Evolutionary conservation across 768 basidiomycete genomes (phyloP).

Genomic region (Russula olivacea): DNA sequence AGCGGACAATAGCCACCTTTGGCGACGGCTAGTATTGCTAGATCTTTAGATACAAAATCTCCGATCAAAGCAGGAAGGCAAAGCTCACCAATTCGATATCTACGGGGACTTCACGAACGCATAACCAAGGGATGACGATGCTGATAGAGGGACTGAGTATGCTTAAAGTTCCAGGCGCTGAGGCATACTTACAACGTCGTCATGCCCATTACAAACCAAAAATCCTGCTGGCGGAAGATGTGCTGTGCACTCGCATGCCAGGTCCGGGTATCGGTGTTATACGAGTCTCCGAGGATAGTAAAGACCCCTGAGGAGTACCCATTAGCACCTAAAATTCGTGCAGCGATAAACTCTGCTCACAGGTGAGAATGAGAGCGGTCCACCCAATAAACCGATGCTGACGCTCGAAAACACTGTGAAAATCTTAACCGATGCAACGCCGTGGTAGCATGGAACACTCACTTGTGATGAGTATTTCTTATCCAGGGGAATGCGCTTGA

Average conservation of each 20-base stretch:
- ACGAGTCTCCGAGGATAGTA: slow-evolving; percentile 39
- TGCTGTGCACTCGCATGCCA: slow-evolving; percentile 34
- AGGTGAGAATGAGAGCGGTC: slow-evolving; percentile 32
- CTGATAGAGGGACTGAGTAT: slow-evolving; percentile 24
- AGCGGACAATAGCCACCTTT: slow-evolving; percentile 39
- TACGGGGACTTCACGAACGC: slow-evolving; percentile 36
- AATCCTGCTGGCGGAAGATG: slow-evolving; percentile 37
- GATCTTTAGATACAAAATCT: not conserved
- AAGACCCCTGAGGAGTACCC: slow-evolving; percentile 35
- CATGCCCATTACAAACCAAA: slow-evolving; percentile 41
- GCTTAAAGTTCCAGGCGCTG: not conserved
- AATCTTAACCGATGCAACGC: slow-evolving; percentile 19
- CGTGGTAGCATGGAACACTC: slow-evolving; percentile 22
- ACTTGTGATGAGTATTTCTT: slow-evolving; percentile 41
- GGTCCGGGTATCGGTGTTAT: slow-evolving; percentile 32
- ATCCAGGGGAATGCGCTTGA: slow-evolving; percentile 40
- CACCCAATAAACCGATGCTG: slow-evolving; percentile 43
- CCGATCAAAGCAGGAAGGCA: not conserved
- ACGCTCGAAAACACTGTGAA: slow-evolving; percentile 37
- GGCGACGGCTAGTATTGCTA: slow-evolving; percentile 36
- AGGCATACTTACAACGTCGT: slow-evolving; percentile 34
- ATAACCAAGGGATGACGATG: slow-evolving; percentile 38
- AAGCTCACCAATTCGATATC: slow-evolving; percentile 39
- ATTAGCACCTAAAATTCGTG: slow-evolving; percentile 3
- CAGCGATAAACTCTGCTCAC: slow-evolving; percentile 7